Percentiles rank a stretch among this genome's conserved stretches.
Evolutionary conservation across 805 yeast genomes (phyloP).

Genomic region (Candida arabinofermentans): DNA sequence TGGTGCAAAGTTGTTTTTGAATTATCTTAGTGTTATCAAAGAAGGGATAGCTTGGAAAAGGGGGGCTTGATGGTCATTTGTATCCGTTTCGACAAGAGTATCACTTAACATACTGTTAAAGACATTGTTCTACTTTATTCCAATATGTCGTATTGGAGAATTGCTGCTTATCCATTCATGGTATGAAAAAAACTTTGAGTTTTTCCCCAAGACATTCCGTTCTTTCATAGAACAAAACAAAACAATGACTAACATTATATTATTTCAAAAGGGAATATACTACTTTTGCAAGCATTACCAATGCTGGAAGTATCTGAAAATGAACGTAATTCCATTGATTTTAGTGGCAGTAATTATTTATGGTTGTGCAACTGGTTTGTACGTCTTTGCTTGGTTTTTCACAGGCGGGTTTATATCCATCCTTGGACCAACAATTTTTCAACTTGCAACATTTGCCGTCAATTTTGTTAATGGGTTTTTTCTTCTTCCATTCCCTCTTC

Average conservation of each 20-base stretch:
- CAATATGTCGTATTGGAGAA: conserved; percentile 12
- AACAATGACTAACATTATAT: conserved; percentile 2
- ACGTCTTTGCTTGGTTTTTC: conserved; percentile 12
- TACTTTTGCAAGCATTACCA: conserved; percentile 21
- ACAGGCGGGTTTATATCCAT: conserved; percentile 25
- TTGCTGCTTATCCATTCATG: conserved; percentile 13
- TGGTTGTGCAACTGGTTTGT: conserved; percentile 12
- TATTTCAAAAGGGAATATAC: conserved; percentile 22
- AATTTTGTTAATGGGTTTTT: conserved; percentile 25
- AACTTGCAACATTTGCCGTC: conserved; percentile 29
- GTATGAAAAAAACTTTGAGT: conserved; percentile 6
- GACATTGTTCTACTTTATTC: too few relatives aligned
- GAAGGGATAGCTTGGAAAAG: too few relatives aligned
- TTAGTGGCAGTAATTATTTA: conserved; percentile 18
- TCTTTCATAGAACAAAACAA: neutral
- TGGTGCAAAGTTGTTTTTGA: too few relatives aligned
- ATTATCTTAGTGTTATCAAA: too few relatives aligned
- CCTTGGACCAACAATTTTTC: conserved; percentile 26
- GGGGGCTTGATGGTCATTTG: too few relatives aligned
- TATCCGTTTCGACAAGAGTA: too few relatives aligned
- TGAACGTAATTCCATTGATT: conserved; percentile 21
- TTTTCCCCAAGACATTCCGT: neutral
- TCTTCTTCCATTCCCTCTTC: conserved; percentile 31
- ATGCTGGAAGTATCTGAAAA: conserved; percentile 24
- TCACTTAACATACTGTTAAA: too few relatives aligned